These are phyloP conservation scores for Sparassis latifolia DNA, from an alignment of 1,284 basidiomycete genomes.

Conservation along the genomic window DNA sequence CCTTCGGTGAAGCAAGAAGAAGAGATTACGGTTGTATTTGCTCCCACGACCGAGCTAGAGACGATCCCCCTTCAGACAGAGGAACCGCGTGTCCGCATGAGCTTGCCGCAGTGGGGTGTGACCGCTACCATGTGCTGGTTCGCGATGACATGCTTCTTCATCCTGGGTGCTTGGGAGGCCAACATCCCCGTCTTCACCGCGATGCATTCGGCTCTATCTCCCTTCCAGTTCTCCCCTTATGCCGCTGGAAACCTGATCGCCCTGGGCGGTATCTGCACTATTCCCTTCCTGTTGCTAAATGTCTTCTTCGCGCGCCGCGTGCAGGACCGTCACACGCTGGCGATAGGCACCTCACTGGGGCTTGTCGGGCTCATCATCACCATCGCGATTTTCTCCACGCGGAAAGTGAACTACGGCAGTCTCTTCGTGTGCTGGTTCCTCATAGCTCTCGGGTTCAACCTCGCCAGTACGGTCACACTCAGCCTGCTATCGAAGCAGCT, in stretches of 20 bases:
- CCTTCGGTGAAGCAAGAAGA: neutral
- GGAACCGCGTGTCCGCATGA: conserved; percentile 9
- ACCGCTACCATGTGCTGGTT: conserved; percentile 67
- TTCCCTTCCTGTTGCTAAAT: conserved; percentile 64
- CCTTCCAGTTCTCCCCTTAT: conserved; percentile 54
- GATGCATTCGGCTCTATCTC: conserved; percentile 17
- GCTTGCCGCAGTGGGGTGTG: conserved; percentile 37
- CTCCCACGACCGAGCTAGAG: conserved; percentile 1
- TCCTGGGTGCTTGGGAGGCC: conserved; percentile 66
- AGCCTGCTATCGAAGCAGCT: conserved; percentile 63
- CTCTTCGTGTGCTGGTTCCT: conserved; percentile 63
- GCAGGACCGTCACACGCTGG: conserved; percentile 58
- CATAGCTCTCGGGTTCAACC: conserved; percentile 64
- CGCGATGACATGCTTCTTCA: conserved; percentile 69
- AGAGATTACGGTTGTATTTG: neutral
- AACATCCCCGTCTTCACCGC: conserved; percentile 65
- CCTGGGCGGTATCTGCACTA: conserved; percentile 52
- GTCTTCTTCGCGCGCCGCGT: conserved; percentile 47
- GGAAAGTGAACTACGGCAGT: conserved; percentile 40
- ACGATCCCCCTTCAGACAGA: neutral
- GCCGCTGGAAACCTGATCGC: conserved; percentile 68
- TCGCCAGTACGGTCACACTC: conserved; percentile 59
- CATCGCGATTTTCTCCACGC: conserved; percentile 36
- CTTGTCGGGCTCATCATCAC: conserved; percentile 46
- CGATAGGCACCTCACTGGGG: conserved; percentile 45